A percentile compares a stretch with the other conserved stretches of the same genome.
These are phyloP conservation scores for Botrytis hyacinthi DNA, from an alignment of 2,329 filamentous ascomycete species.

Conservation along the genomic window DNA sequence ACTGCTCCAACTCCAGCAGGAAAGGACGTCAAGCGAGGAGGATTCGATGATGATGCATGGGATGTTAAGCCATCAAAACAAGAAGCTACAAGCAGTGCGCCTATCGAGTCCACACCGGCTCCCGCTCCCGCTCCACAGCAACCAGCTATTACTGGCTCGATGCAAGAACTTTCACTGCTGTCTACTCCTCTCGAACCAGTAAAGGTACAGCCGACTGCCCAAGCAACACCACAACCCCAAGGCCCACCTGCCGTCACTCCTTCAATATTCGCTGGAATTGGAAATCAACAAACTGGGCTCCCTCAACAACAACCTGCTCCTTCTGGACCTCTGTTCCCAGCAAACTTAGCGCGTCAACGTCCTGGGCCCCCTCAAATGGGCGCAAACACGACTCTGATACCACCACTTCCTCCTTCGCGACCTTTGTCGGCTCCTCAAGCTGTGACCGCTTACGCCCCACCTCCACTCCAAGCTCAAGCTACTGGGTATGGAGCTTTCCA, in stretches of 20 bases:
- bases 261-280: constrained; percentile 54
- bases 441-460: constrained; percentile 68
- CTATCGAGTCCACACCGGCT: constrained; percentile 39
- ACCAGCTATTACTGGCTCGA: constrained; percentile 64
- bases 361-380: constrained; percentile 67
- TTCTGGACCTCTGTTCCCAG: constrained; percentile 28
- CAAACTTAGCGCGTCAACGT: constrained; percentile 60
- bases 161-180: constrained; percentile 66
- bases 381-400: constrained; percentile 58
- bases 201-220: constrained; percentile 38
- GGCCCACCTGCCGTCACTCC: constrained; percentile 53
- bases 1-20: constrained; percentile 43
- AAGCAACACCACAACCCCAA: constrained; percentile 31
- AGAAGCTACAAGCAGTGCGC: constrained; percentile 41
- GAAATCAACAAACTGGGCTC: constrained; percentile 49
- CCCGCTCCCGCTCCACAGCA: constrained; percentile 43
- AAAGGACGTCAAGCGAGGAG: constrained; percentile 51
- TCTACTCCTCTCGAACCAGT: constrained; percentile 57
- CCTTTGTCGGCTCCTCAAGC: constrained; percentile 87
- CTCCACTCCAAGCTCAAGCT: constrained; percentile 78
- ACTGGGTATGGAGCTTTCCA: constrained; percentile 61
- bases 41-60: constrained; percentile 97
- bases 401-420: constrained; percentile 72
- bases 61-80: constrained; percentile 80
- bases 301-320: constrained; percentile 32